Evolutionary conservation across 805 yeast genomes (phyloP).

Genomic region (Lachancea nothofagi): DNA sequence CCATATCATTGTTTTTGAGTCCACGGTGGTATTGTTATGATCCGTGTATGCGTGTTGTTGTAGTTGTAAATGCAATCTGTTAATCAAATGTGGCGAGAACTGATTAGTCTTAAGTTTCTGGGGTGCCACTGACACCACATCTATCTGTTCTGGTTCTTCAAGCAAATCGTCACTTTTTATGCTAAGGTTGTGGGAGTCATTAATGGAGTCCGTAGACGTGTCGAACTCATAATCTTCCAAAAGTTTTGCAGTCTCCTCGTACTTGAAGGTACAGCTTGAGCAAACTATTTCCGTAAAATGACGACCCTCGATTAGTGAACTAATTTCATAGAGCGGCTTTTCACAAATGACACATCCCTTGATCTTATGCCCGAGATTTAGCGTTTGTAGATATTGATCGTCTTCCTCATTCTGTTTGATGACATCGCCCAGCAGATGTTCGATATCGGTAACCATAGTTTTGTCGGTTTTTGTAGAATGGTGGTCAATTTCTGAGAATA

Average conservation of each 20-base stretch:
- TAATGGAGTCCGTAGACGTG: conserved; percentile 19
- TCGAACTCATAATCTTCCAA: conserved; percentile 38
- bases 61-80: conserved; percentile 31
- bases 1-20: conserved; percentile 28
- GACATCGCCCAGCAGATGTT: conserved; percentile 17
- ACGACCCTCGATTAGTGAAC: conserved; percentile 26
- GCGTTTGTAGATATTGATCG: conserved; percentile 22
- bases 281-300: conserved; percentile 54
- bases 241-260: conserved; percentile 43
- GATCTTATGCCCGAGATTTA: conserved; percentile 20
- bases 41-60: conserved; percentile 3
- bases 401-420: conserved; percentile 15
- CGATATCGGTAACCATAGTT: conserved; percentile 4
- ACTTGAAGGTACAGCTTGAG: conserved; percentile 52
- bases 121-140: conserved; percentile 7
- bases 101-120: conserved; percentile 10
- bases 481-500: background rate
- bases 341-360: conserved; percentile 62
- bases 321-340: conserved; percentile 58
- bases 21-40: conserved; percentile 11
- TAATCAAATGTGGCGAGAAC: conserved; percentile 33
- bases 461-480: conserved; percentile 2
- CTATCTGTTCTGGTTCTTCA: conserved; percentile 8
- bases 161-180: conserved; percentile 9
- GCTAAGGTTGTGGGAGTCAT: conserved; percentile 8